phyloP scores from a whole-genome alignment of 164 flowering plant species.

The Piper betle region DNA sequence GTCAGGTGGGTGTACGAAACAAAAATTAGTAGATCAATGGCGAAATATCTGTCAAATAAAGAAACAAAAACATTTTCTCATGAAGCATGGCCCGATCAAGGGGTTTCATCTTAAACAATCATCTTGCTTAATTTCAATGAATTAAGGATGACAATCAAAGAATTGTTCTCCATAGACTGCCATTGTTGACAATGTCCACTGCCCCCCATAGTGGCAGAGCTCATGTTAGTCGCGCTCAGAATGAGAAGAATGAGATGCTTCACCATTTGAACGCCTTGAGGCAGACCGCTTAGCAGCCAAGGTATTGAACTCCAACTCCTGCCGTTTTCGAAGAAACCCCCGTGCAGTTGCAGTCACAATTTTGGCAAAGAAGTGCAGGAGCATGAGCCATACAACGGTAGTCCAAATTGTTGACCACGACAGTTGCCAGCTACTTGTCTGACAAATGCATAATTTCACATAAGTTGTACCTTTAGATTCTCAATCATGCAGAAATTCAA shows the following conservation, averaged over 20 bases:
- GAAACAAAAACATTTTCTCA: neutral
- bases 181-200: neutral
- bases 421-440: constrained; percentile 73
- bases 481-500: no score
- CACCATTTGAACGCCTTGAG: neutral
- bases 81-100: neutral
- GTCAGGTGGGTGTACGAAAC: neutral
- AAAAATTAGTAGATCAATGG: neutral
- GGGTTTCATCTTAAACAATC: neutral
- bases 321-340: constrained; percentile 56
- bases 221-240: neutral
- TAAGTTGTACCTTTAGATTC: no score
- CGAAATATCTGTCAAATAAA: neutral
- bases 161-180: neutral
- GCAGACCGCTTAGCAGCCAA: constrained; percentile 5
- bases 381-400: constrained; percentile 79
- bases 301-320: constrained; percentile 43
- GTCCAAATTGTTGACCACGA: constrained; percentile 79
- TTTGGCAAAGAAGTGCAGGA: constrained; percentile 67
- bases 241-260: neutral
- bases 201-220: neutral
- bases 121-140: neutral
- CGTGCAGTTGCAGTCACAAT: constrained; percentile 80
- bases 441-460: constrained; percentile 3
- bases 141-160: neutral